Conservation (phyloP, 202 grass and related monocot species). For the Zizania palustris region DNA sequence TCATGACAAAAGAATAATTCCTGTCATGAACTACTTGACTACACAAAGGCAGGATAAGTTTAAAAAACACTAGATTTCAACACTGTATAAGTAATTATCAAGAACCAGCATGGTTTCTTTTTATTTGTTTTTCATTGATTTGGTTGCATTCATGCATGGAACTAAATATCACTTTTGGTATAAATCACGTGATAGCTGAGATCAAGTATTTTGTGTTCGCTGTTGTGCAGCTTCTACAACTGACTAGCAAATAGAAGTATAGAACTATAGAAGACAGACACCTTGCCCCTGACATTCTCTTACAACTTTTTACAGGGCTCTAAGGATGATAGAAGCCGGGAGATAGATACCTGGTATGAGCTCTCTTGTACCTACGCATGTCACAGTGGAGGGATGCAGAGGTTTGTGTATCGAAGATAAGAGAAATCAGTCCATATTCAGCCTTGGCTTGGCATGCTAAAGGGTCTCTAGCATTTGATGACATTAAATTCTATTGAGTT, state of each 20-base stretch:
- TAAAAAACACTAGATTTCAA: not conserved
- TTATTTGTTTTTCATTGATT: constrained; percentile 21
- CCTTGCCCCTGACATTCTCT: constrained; percentile 23
- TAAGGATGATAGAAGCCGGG: constrained; percentile 69
- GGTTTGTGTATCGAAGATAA: constrained; percentile 72
- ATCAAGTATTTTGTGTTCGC: constrained; percentile 16
- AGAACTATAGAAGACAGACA: no score
- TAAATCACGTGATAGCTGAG: not conserved
- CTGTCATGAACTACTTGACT: not conserved
- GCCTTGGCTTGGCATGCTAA: constrained; percentile 70
- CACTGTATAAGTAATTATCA: not conserved
- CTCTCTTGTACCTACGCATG: constrained; percentile 84
- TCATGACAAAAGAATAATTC: constrained; percentile 15
- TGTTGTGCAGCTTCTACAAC: not conserved
- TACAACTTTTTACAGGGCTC: constrained; percentile 54
- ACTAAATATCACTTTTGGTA: constrained; percentile 6
- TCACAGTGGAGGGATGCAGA: constrained; percentile 82
- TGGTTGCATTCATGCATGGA: constrained; percentile 7
- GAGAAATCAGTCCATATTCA: constrained; percentile 56
- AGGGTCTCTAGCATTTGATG: no score
- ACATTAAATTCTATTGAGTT: no score
- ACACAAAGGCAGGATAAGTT: constrained; percentile 8
- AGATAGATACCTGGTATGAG: constrained; percentile 89
- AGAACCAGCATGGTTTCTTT: not conserved
- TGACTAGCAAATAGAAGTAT: constrained; percentile 18